phyloP scores from a whole-genome alignment of 2,329 filamentous ascomycete genomes.

The Leptoxyphium fumago region DNA sequence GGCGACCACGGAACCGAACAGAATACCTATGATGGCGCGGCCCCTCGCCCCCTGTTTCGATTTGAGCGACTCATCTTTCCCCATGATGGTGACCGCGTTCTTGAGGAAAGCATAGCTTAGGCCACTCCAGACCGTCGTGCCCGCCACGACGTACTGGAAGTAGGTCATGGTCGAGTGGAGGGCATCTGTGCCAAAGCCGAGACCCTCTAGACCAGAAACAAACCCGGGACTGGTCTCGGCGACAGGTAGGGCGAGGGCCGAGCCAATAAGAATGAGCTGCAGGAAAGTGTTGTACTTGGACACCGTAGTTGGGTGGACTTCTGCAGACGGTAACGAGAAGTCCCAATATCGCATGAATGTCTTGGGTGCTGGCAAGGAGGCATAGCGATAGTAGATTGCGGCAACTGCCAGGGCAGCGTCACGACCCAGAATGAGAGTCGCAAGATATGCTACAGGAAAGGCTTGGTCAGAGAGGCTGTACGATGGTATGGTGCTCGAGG shows the following conservation, averaged over 20 bases:
- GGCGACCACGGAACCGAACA: slow-evolving; percentile 30
- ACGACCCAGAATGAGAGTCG: slow-evolving; percentile 76
- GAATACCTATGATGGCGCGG: slow-evolving; percentile 32
- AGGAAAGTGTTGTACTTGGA: slow-evolving; percentile 87
- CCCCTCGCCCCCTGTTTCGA: slow-evolving; percentile 33
- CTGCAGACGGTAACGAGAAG: slow-evolving; percentile 77
- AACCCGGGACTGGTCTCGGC: slow-evolving; percentile 25
- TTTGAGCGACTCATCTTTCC: slow-evolving; percentile 31
- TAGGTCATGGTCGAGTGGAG: slow-evolving; percentile 22
- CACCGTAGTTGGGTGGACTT: slow-evolving; percentile 69
- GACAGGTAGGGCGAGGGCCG: slow-evolving; percentile 68
- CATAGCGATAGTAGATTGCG: slow-evolving; percentile 91
- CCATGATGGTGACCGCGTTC: slow-evolving; percentile 78
- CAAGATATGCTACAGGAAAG: slow-evolving; percentile 63
- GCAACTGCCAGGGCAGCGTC: slow-evolving; percentile 71
- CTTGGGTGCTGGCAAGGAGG: slow-evolving; percentile 83
- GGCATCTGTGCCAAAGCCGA: slow-evolving; percentile 9
- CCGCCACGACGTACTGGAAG: slow-evolving; percentile 65
- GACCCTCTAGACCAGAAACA: slow-evolving; percentile 10
- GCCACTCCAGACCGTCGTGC: slow-evolving; percentile 86
- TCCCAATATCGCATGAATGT: slow-evolving; percentile 93
- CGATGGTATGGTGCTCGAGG: background rate
- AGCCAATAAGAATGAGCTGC: slow-evolving; percentile 73
- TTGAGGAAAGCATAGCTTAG: slow-evolving; percentile 83
- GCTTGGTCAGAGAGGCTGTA: slow-evolving; percentile 4